Conservation (phyloP, 2,329 filamentous ascomycete genomes). For the Colletotrichum aenigma region DNA sequence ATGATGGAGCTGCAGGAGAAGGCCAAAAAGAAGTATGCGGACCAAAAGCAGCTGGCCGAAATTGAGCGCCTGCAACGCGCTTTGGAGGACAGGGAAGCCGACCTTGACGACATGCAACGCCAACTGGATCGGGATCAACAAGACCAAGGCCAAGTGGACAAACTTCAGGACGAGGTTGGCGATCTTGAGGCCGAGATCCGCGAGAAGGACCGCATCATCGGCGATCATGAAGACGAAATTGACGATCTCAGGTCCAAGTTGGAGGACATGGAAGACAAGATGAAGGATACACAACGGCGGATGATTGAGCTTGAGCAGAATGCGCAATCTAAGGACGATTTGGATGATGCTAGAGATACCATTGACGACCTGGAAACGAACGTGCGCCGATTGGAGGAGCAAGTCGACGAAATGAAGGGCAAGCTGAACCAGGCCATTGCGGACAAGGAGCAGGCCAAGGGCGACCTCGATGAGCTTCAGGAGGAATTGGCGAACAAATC, state of each 20-base stretch:
- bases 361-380: slow-evolving; percentile 63
- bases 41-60: slow-evolving; percentile 70
- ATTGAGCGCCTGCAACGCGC: slow-evolving; percentile 60
- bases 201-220: slow-evolving; percentile 75
- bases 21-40: slow-evolving; percentile 75
- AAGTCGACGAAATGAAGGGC: slow-evolving; percentile 59
- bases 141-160: slow-evolving; percentile 64
- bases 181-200: slow-evolving; percentile 78
- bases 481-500: slow-evolving; percentile 83
- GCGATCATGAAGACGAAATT: slow-evolving; percentile 76
- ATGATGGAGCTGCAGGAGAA: slow-evolving; percentile 84
- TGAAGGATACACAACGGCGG: slow-evolving; percentile 58
- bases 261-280: slow-evolving; percentile 59
- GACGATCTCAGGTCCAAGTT: slow-evolving; percentile 65
- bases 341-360: slow-evolving; percentile 61
- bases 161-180: slow-evolving; percentile 74
- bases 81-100: slow-evolving; percentile 62
- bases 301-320: slow-evolving; percentile 62
- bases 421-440: slow-evolving; percentile 57
- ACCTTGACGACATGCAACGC: slow-evolving; percentile 64
- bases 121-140: slow-evolving; percentile 62
- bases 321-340: slow-evolving; percentile 53
- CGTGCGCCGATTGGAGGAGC: slow-evolving; percentile 56
- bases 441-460: slow-evolving; percentile 62
- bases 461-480: slow-evolving; percentile 68